Conservation (phyloP, 208 protist species). For the Naegleria gruberi region DNA sequence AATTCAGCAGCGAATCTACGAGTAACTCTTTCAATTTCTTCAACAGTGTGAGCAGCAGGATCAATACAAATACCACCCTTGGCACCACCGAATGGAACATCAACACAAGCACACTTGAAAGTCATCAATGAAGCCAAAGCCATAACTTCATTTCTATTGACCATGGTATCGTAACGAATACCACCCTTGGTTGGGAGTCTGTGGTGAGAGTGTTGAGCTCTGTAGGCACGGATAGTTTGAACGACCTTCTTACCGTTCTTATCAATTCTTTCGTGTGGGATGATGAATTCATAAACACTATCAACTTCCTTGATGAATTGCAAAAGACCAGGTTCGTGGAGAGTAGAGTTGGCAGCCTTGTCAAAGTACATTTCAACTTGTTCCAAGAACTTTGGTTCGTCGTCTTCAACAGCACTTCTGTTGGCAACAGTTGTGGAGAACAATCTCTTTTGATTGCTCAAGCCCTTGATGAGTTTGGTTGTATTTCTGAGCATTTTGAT, state of each 20-base stretch:
- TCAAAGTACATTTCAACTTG: slow-evolving; percentile 30
- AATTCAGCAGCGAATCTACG: slow-evolving; percentile 61
- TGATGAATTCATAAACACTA: background rate
- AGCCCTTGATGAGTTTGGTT: too few species aligned
- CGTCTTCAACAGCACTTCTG: background rate
- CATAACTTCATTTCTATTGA: slow-evolving; percentile 62
- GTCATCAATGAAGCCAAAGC: slow-evolving; percentile 71
- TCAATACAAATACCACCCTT: slow-evolving; percentile 69
- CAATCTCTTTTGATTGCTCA: background rate
- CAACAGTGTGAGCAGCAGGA: slow-evolving; percentile 51
- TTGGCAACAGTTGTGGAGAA: background rate
- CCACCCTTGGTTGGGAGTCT: slow-evolving; percentile 67
- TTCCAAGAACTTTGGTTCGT: slow-evolving; percentile 30
- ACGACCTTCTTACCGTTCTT: background rate
- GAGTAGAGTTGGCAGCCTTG: slow-evolving; percentile 22
- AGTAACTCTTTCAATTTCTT: slow-evolving; percentile 64
- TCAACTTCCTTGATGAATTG: slow-evolving; percentile 26
- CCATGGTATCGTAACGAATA: slow-evolving; percentile 56
- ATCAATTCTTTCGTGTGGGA: slow-evolving; percentile 6
- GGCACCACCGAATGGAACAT: slow-evolving; percentile 66
- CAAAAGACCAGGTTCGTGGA: slow-evolving; percentile 6
- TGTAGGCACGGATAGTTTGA: slow-evolving; percentile 10
- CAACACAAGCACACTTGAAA: slow-evolving; percentile 66
- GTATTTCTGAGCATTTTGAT: too few species aligned
- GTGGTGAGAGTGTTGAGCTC: slow-evolving; percentile 60